Conservation (phyloP, 495 filamentous ascomycete species). For the Pyronema omphalodes region DNA sequence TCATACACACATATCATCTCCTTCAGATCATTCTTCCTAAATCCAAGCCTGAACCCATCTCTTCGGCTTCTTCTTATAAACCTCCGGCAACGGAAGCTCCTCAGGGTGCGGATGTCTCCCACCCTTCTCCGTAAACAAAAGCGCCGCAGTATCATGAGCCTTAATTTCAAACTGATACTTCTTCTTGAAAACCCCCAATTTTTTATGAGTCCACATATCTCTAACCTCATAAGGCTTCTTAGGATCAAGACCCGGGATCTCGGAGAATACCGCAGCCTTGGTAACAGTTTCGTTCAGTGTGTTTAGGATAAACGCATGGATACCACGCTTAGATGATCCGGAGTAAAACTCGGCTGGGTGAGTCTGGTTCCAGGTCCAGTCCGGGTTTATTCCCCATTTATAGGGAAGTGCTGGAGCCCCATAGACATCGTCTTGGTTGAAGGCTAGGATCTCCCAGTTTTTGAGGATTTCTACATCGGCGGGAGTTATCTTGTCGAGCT, state of each 20-base stretch:
- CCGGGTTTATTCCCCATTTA: conserved; percentile 33
- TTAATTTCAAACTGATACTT: conserved; percentile 11
- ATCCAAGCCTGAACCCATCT: conserved; percentile 1
- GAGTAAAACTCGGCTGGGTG: conserved; percentile 45
- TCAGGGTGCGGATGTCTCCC: conserved; percentile 12
- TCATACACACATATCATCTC: too few relatives aligned
- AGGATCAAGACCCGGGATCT: conserved; percentile 9
- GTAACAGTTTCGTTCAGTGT: conserved; percentile 1
- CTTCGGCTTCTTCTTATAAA: conserved; percentile 19
- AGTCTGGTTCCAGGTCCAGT: conserved; percentile 41
- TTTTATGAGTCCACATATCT: conserved; percentile 10
- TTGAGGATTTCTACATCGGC: conserved; percentile 36
- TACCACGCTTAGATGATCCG: conserved; percentile 26
- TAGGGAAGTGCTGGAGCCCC: conserved; percentile 41
- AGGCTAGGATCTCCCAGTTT: conserved; percentile 39
- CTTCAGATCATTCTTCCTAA: too few relatives aligned
- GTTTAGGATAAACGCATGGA: conserved; percentile 13
- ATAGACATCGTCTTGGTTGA: conserved; percentile 40
- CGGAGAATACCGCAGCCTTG: conserved; percentile 9
- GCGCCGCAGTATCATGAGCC: conserved; percentile 13
- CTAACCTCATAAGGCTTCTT: conserved; percentile 6
- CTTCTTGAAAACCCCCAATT: conserved; percentile 8
- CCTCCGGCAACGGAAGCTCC: conserved; percentile 8
- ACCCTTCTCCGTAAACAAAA: conserved; percentile 15
- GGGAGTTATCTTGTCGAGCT: background rate